A percentile compares a stretch with the other conserved stretches of the same genome.
These are phyloP conservation scores for bread wheat (Triticum aestivum) DNA, from an alignment of 176 grass and related monocot genomes.

Conservation along the genomic window IWGSC_CS_RefSeq_v2.1 NC_057800.1:144123629-144124128, in stretches of 20 bases:
- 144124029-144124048: not conserved
- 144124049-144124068: not conserved
- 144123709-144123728: not conserved
- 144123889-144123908: not conserved
- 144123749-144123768: too few relatives aligned
- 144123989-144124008: not conserved
- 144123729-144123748: too few relatives aligned
- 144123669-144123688: not conserved
- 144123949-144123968: not conserved
- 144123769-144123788: not conserved
- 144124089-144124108: not conserved
- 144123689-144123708: not conserved
- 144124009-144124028: not conserved
- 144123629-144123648: not conserved
- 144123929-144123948: not conserved
- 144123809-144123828: not conserved
- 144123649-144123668: not conserved
- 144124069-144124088: not conserved
- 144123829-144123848: not conserved
- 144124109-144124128: too few relatives aligned
- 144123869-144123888: not conserved
- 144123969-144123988: not conserved
- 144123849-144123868: not conserved
- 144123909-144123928: conserved; percentile 22
- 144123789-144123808: not conserved